Base-by-base conservation (phyloP, 2,329 filamentous ascomycete species). In the Penicillium thymicola region DNA sequence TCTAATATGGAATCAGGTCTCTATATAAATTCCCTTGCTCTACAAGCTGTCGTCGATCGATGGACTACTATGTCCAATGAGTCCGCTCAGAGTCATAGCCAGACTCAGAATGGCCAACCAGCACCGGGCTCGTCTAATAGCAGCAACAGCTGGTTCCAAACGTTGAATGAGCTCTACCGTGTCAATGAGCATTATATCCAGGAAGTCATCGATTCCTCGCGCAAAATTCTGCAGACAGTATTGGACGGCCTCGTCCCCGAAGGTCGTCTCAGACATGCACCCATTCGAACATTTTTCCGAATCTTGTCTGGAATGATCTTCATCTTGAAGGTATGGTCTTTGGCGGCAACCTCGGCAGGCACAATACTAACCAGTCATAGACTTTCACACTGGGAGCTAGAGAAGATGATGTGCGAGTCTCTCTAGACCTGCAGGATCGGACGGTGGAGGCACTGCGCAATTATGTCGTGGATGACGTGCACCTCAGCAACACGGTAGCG, bases 41-140 rank as follows among this genome's bases (percentile, higher is more conserved):
- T 99, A 2, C 94, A 99, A 75, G 94, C 94, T 23, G 92, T 97
- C 4, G 91, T 97, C 6, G 93, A 97, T 74, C 85, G 92, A 58
- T 96, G 90, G 75, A 93, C 91, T 7, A 92, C 83, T 59, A 89
- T 92, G 68, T 75, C 75, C 10, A 75, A 72, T 51, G 71, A 76
- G 55, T 69, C 75, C 64, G 56, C 69, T 6, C 68, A 72, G 57
- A 62, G 61, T 13, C 67, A 73, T 21, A 60, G 58, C 5, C 68
- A 72, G 55, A 62, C 63, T 8, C 69, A 72, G 28, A 61, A 59
- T 54, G 61, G 66, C 16, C 58, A 68, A 37, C 56, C 71, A 10
- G 63, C 61, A 7, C 55, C 67, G 11, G 69, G 66, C 5, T 59
- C 67, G 13, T 61, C 70, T 11, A 65, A 73, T 11, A 67, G 68